A percentile compares a stretch with the other conserved stretches of the same genome.
These are phyloP conservation scores for Tetrapisispora phaffii DNA, from an alignment of 805 yeast species.

Conservation along the genomic window DNA sequence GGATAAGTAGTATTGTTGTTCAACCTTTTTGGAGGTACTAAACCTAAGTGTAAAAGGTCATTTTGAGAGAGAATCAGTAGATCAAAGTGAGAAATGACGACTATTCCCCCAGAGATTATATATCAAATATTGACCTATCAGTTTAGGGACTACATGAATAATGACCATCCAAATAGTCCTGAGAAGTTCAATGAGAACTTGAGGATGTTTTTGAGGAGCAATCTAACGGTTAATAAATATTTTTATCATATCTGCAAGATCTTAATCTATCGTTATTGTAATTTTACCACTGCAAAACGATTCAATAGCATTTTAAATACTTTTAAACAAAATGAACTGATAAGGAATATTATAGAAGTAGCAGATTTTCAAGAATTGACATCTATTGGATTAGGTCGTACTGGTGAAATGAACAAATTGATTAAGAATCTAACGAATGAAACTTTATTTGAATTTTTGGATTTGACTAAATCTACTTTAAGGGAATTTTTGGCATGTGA, in stretches of 20 bases:
- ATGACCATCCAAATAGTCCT: constrained; percentile 42
- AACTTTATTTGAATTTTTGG: constrained; percentile 57
- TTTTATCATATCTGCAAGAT: constrained; percentile 49
- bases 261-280: constrained; percentile 54
- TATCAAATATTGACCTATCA: constrained; percentile 46
- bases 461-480: constrained; percentile 50
- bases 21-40: not conserved
- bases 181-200: constrained; percentile 35
- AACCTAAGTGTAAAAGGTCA: not conserved
- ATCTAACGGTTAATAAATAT: constrained; percentile 46
- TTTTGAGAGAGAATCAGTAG: not conserved
- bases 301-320: constrained; percentile 62
- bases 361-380: constrained; percentile 86
- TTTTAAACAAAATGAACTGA: constrained; percentile 35
- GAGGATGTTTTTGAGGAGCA: constrained; percentile 41
- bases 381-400: constrained; percentile 79
- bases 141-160: constrained; percentile 40
- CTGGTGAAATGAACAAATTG: constrained; percentile 81
- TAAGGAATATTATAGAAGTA: constrained; percentile 53
- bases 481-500: constrained; percentile 77
- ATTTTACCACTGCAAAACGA: constrained; percentile 70
- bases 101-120: constrained; percentile 46
- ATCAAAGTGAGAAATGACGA: not conserved
- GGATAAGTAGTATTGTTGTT: too few relatives aligned
- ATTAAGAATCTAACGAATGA: constrained; percentile 79